Evolutionary conservation across 306 rosid species (phyloP), one percentile per base, ranked within the genome.

Genomic region (Astragalus glycyphyllos): DNA sequence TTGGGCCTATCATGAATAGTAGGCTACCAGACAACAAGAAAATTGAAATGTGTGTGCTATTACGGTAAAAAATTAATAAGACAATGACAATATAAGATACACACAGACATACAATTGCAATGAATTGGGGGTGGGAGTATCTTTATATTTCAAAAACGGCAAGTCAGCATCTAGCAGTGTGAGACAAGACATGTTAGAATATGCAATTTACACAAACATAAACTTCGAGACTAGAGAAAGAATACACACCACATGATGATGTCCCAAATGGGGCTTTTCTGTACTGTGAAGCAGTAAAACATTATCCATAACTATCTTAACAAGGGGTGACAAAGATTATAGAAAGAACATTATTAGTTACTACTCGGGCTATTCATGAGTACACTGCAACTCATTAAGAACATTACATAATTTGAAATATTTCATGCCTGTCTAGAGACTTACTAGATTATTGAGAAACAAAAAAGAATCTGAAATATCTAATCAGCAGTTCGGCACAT

Each of bases 261-360:
- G 62, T 57, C 55, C 71, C 49, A 77, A 41, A 29, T 44, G 42
- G 17, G 31, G 41, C 11, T 55, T 50, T 60, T 38, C 55, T 61
- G 13, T 20, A 20, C 4, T 17, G 5, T 14, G 31, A 32, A 62
- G 31, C 11, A 9, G 46, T 20, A 2, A 68, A 69, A 49, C 55
- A 49, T 29, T 17, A 31, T 40, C 14, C 54, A 61, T 60, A 11
- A 34, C 32, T 42, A 61, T 15, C 65, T 69, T 37, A 20, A 60
- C 31, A 35, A 16, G 11, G 49, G 29, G 57, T 12, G 29, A 7
- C 5, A 2, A 26, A 32, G 56, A 41, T 62, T 29, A 37, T n/a
- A 57, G 62, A 44, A 68, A 75, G 14, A 37, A 6, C 61, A 67
- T 4, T 35, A 47, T 67, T 46, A 46, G 35, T 31, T 46, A 46